Evolutionary conservation across 352 stramenopile species (phyloP), one percentile per base, ranked within the genome.

Genomic region (Phytophthora pluvialis): DNA sequence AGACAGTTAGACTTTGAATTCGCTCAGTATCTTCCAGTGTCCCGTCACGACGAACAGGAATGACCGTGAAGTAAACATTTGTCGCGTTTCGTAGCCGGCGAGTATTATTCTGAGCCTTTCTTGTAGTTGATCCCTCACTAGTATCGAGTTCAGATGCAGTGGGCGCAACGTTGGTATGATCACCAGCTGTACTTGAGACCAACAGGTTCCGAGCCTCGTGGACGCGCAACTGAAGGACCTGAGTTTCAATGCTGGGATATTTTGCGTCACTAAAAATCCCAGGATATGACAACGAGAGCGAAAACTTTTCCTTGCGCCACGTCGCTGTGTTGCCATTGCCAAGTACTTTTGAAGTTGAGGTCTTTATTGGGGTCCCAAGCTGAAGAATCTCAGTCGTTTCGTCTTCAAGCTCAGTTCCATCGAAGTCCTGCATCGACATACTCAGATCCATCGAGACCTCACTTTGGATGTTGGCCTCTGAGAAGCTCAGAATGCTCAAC

Each of bases 41-140:
- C 6, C 82, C 80, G 29, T 77, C 70, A 1, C 55, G 58, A 12
- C 78, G 62, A 18, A 93, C 80, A 10, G 84, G 80, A 31, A 88
- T 85, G 13, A 90, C 63, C 1, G 84, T 90, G 49, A 91, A 91
- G 46, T 86, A 93, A n/a, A 81, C 71, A 57, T 81, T 88, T 9
- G 70, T 77, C 3, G 58, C 66, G 1, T 44, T 40, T n/a, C 45
- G 61, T 16, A 49, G 33, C 7, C 44, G 64, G 32, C 56, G 44
- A 16, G 73, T 12, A 0, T 67, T 54, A 51, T 55, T 58, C 1
- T 72, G 32, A 9, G 40, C 21, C 16, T 58, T 56, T 9, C 43
- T 57, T 12, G 32, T 43, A 3, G 15, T 21, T 13, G 55, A 42
- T 6, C 60, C 39, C 7, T 52, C 42, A 18, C 13, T 25, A 44